These are phyloP conservation scores for Lophiostoma macrostomum DNA, from an alignment of 495 filamentous ascomycete species.

Conservation along the genomic window DNA sequence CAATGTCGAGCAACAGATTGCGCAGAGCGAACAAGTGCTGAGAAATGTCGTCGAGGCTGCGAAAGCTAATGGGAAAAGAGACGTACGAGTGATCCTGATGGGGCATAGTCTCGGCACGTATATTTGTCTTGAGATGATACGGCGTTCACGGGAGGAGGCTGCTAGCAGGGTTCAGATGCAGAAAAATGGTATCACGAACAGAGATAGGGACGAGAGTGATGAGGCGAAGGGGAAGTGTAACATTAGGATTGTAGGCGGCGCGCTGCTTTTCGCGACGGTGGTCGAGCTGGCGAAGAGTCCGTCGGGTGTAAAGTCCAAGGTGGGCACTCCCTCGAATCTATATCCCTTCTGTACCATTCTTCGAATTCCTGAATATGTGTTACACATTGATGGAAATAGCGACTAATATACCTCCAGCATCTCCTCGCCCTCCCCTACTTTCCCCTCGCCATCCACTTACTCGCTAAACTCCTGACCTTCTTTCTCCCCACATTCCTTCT, in stretches of 20 bases:
- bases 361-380: too few species aligned
- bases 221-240: conserved; percentile 28
- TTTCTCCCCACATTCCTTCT: conserved; percentile 12
- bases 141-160: conserved; percentile 5
- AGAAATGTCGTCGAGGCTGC: conserved; percentile 5
- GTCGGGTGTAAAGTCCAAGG: too few species aligned
- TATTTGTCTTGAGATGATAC: conserved; percentile 35
- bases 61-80: conserved; percentile 3
- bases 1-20: conserved; percentile 63
- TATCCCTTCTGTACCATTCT: too few species aligned
- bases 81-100: conserved; percentile 63
- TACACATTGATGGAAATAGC: too few species aligned
- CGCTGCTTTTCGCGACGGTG: too few species aligned
- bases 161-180: too few species aligned
- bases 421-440: not conserved
- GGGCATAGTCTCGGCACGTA: conserved; percentile 42
- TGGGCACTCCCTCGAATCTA: too few species aligned
- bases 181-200: too few species aligned
- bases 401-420: too few species aligned
- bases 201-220: conserved; percentile 19
- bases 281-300: too few species aligned
- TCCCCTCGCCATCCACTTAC: not conserved
- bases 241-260: too few species aligned
- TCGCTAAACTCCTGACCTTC: conserved; percentile 17
- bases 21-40: conserved; percentile 43